A percentile compares a stretch with the other conserved stretches of the same genome.
Evolutionary conservation across 2,329 filamentous ascomycete species (phyloP).

Genomic region (Fusarium fracticaudum): DNA sequence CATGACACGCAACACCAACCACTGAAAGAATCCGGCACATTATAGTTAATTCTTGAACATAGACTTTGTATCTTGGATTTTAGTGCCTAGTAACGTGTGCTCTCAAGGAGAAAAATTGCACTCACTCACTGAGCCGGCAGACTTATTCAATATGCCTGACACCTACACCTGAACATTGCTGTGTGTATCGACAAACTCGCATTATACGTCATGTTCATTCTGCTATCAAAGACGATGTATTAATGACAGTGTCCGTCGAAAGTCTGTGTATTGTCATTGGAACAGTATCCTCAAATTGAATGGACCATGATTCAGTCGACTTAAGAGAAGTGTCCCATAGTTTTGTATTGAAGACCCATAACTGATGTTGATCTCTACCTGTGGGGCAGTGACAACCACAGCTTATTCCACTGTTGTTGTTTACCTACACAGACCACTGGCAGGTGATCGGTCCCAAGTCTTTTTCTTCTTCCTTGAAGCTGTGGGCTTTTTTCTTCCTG

Average conservation of each 20-base stretch:
- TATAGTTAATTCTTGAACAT: too few relatives aligned
- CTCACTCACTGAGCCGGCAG: too few relatives aligned
- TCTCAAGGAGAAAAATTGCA: too few relatives aligned
- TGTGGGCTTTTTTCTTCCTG: too few relatives aligned
- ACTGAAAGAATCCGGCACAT: background rate
- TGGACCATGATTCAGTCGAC: background rate
- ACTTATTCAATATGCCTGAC: too few relatives aligned
- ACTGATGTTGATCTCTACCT: background rate
- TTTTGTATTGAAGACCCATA: background rate
- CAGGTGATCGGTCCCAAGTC: too few relatives aligned
- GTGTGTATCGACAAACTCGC: background rate
- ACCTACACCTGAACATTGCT: too few relatives aligned
- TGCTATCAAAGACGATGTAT: background rate
- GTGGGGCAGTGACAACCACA: background rate
- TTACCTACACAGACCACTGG: too few relatives aligned
- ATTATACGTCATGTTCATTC: background rate
- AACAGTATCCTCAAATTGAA: background rate
- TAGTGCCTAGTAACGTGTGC: too few relatives aligned
- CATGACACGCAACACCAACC: background rate
- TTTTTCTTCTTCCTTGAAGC: too few relatives aligned
- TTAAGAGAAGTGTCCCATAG: background rate
- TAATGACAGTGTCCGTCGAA: background rate
- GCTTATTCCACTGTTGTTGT: too few relatives aligned
- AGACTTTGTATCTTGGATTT: too few relatives aligned
- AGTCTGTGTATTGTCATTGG: background rate